Evolutionary conservation across 805 yeast genomes (phyloP), one percentile per base, ranked within the genome.

Genomic region (Lachancea dasiensis): DNA sequence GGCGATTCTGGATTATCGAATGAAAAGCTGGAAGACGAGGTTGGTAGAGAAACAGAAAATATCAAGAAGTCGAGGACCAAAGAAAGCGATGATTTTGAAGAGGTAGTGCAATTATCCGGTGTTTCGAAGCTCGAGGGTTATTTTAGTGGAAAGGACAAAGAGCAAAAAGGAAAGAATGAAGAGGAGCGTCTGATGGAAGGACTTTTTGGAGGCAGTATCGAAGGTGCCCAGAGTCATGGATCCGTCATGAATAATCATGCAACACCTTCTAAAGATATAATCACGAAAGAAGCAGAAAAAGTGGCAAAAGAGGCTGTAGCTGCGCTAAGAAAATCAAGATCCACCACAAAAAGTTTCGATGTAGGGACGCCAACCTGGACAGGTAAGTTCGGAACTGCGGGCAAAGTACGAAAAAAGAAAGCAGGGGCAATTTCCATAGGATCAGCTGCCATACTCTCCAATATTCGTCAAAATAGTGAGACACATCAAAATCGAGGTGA

Each of bases 351-450:
- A 40, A 61, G 58, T 31, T 60, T 60, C 17, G 62, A 65, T 18
- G 67, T 89, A 21, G 95, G 95, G 4, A 79, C 82, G 0, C 97
- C 97, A 0, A 90, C 98, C 0, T 92, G 97, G 94, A 90, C 98
- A 0, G 98, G 98, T 0, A 75, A 75, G 48, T 86, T 81, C 67
- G 98, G 98, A 0, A 59, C 64, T 14, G 95, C 95, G 0, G 96
- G 95, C 1, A 73, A 68, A 47, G 60, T 67, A 21, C 64, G 63
- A 0, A 63, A 45, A 33, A 43, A 38, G 29, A 27, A 22, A 29
- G 9, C 27, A 5, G 24, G 15, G 13, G 34, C 31, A 11, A 37
- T 27, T 17, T 9, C 30, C 5, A 6, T 34, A 5, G 55, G 57
- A 1, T 57, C 62, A 2, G 27, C 50, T 1, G 44, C 49, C 10